phyloP scores from a whole-genome alignment of 352 stramenopile species.

The Blastocystis hominis region DNA sequence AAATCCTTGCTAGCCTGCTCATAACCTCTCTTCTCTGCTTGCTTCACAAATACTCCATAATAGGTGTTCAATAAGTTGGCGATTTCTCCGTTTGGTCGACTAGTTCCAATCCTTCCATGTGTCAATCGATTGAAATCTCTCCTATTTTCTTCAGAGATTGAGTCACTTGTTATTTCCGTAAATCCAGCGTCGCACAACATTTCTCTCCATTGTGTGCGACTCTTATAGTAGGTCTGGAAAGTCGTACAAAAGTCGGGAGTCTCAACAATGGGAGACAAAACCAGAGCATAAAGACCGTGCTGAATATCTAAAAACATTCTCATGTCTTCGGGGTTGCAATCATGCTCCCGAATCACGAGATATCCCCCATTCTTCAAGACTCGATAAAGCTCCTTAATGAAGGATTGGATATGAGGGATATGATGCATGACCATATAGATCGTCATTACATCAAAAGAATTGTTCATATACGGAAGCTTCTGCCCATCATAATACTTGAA shows the following conservation, averaged over 20 bases:
- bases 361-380: background rate
- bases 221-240: conserved; percentile 50
- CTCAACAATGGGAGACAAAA: conserved; percentile 2
- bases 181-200: background rate
- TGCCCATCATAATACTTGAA: conserved; percentile 48
- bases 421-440: conserved; percentile 49
- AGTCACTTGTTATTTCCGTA: background rate
- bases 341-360: conserved; percentile 45
- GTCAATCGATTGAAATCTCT: background rate
- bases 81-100: background rate
- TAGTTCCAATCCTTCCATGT: background rate
- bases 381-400: conserved; percentile 35
- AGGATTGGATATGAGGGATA: conserved; percentile 6
- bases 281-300: conserved; percentile 34
- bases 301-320: conserved; percentile 32
- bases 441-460: conserved; percentile 26
- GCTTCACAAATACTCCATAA: background rate
- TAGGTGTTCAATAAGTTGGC: conserved; percentile 8
- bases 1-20: background rate
- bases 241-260: conserved; percentile 52
- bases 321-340: conserved; percentile 28
- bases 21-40: background rate
- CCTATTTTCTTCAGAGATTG: background rate
- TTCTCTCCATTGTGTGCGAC: background rate
- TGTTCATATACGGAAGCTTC: conserved; percentile 27